Evolutionary conservation across 257 asterid species (phyloP).

Genomic region (Fraxinus cuspidata): DNA sequence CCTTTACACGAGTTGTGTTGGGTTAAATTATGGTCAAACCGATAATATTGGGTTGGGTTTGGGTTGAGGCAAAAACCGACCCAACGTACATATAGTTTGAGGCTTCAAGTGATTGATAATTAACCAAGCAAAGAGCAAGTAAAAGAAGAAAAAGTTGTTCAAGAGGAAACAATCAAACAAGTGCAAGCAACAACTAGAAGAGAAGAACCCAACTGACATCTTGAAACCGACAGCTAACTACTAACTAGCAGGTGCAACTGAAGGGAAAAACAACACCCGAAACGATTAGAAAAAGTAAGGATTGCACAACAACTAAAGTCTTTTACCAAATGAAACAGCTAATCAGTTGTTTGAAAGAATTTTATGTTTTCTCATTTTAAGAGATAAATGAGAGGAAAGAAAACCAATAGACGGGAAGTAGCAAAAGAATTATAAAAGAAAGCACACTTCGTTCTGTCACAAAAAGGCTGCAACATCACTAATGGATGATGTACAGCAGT

Average conservation of each 20-base stretch:
- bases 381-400: neutral
- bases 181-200: neutral
- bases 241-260: neutral
- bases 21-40: too few relatives aligned
- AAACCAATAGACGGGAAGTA: neutral
- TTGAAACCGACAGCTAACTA: neutral
- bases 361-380: too few relatives aligned
- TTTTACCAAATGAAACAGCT: neutral
- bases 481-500: neutral
- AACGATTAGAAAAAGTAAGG: too few relatives aligned
- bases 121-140: neutral
- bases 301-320: too few relatives aligned
- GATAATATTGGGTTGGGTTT: too few relatives aligned
- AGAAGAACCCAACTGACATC: neutral
- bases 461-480: neutral
- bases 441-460: neutral
- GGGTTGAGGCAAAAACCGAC: too few relatives aligned
- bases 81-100: too few relatives aligned
- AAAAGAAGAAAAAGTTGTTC: neutral
- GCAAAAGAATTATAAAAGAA: neutral
- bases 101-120: neutral
- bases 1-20: too few relatives aligned
- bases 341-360: neutral
- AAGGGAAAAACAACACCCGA: too few relatives aligned
- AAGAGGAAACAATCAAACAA: neutral